Conservation (phyloP, 768 basidiomycete species). For the Kwoniella newhampshirensis region DNA sequence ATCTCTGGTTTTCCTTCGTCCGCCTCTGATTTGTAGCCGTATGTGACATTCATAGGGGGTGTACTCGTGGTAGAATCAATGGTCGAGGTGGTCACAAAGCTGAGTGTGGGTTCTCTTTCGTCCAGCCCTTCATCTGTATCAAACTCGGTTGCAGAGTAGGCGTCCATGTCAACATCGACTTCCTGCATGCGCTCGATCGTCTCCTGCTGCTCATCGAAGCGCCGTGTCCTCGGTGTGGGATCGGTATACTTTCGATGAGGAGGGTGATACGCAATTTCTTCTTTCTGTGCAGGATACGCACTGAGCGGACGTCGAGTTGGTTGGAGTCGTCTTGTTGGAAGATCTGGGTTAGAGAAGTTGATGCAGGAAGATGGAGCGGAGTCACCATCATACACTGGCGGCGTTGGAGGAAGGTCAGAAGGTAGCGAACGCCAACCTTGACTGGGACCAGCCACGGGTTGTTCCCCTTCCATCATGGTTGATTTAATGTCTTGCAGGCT, state of each 20-base stretch:
- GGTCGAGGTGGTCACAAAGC: constrained; percentile 25
- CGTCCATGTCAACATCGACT: constrained; percentile 42
- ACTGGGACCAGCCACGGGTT: constrained; percentile 27
- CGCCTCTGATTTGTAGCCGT: constrained; percentile 27
- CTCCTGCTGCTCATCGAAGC: constrained; percentile 4
- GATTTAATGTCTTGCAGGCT: constrained; percentile 7
- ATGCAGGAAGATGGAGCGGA: constrained; percentile 9
- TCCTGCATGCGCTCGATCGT: constrained; percentile 14
- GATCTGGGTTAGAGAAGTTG: constrained; percentile 24
- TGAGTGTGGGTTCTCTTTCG: constrained; percentile 28
- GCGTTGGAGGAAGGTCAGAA: constrained; percentile 22
- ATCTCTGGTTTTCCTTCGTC: constrained; percentile 26
- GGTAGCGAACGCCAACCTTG: constrained; percentile 10
- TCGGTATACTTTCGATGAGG: constrained; percentile 39
- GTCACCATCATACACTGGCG: constrained; percentile 15
- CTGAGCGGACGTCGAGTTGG: constrained; percentile 33
- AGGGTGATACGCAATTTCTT: constrained; percentile 12
- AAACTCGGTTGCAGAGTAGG: constrained; percentile 36
- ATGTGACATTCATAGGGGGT: constrained; percentile 32
- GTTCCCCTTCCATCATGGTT: constrained; percentile 6
- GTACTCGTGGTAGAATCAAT: constrained; percentile 41
- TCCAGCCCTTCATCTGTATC: constrained; percentile 27
- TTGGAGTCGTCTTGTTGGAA: constrained; percentile 23
- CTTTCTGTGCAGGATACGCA: constrained; percentile 27
- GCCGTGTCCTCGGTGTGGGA: constrained; percentile 20